Conservation (phyloP, 345 rosid species). For the Eucalyptus globulus region DNA sequence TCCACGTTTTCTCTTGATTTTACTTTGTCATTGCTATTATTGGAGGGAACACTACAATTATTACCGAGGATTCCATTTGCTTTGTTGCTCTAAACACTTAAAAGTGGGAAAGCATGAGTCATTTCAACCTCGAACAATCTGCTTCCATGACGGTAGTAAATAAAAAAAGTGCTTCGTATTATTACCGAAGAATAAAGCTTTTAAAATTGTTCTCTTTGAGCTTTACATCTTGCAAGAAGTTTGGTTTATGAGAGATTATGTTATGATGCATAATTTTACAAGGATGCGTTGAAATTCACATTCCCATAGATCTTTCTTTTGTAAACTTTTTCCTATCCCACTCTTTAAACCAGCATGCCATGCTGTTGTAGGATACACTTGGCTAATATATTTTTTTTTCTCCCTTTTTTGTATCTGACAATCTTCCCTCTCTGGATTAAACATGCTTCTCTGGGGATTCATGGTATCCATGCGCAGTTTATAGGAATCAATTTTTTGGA, state of each 20-base stretch:
- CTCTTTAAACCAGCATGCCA: not conserved
- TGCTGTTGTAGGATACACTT: not conserved
- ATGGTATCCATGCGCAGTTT: slow-evolving; percentile 70
- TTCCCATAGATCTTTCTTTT: not conserved
- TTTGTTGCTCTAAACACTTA: not conserved
- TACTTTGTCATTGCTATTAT: not conserved
- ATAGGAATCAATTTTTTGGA: slow-evolving; percentile 79
- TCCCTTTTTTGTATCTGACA: slow-evolving; percentile 1
- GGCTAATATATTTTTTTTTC: not conserved
- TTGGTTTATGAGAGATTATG: not conserved
- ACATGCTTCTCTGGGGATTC: slow-evolving; percentile 68
- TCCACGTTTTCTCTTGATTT: not conserved
- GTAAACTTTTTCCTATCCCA: not conserved
- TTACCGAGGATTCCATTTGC: not conserved
- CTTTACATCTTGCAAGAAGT: not conserved
- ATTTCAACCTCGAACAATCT: not conserved
- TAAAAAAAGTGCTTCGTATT: not conserved
- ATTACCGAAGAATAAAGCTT: not conserved
- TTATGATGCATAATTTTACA: not conserved
- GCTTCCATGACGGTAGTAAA: not conserved
- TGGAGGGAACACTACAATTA: not conserved
- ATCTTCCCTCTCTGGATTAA: slow-evolving; percentile 45
- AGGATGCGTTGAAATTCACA: not conserved
- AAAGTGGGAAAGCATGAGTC: not conserved
- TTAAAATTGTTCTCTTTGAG: not conserved